A percentile compares a stretch with the other conserved stretches of the same genome.
phyloP scores from a whole-genome alignment of 768 basidiomycete species.

The Lentinula detonsa region DNA sequence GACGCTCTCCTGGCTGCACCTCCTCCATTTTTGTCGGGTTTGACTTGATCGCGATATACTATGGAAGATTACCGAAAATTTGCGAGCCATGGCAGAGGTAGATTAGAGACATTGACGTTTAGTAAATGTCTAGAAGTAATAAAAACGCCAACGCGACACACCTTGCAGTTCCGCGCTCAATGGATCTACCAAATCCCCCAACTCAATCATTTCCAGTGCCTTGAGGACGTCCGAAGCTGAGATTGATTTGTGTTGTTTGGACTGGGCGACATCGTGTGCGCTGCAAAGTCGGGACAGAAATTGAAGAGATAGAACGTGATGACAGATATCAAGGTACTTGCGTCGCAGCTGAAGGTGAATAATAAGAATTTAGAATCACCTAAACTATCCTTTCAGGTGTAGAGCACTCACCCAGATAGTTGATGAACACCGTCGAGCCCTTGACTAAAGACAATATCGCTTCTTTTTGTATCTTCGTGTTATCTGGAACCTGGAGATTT shows the following conservation, averaged over 20 bases:
- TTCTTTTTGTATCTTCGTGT: constrained; percentile 86
- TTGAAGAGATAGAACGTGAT: not conserved
- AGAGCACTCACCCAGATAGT: constrained; percentile 71
- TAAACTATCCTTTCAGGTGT: not conserved
- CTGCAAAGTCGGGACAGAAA: constrained; percentile 28
- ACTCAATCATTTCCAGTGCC: constrained; percentile 74
- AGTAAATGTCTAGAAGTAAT: not conserved
- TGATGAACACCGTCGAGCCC: constrained; percentile 92
- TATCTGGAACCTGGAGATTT: constrained; percentile 64
- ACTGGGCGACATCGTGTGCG: constrained; percentile 82
- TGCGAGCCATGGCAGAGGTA: not conserved
- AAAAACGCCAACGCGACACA: constrained; percentile 21
- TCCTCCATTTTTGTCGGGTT: constrained; percentile 49
- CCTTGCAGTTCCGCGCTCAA: constrained; percentile 63
- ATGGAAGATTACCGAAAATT: not conserved
- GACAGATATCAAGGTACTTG: constrained; percentile 21
- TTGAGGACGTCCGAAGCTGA: constrained; percentile 88
- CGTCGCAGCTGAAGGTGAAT: constrained; percentile 38
- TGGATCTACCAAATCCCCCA: constrained; percentile 60
- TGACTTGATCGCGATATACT: constrained; percentile 65
- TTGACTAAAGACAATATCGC: constrained; percentile 80
- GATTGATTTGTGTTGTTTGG: constrained; percentile 82
- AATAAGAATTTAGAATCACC: not conserved
- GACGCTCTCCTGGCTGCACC: constrained; percentile 7
- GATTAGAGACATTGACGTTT: not conserved